Base-by-base conservation (phyloP, 2,329 filamentous ascomycete species). In the Colletotrichum australisinense region DNA sequence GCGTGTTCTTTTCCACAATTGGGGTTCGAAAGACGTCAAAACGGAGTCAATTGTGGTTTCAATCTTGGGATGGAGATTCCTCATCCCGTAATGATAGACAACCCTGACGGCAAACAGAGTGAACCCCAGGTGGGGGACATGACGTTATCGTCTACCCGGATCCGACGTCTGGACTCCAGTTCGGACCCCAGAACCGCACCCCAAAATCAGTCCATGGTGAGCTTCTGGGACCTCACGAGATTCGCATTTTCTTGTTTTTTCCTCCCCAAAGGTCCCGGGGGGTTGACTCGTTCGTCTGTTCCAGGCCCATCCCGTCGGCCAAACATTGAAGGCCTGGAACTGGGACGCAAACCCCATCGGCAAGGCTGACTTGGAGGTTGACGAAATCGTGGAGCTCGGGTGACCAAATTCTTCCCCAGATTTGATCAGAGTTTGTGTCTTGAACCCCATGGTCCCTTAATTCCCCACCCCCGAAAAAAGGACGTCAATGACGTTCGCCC, bases 61-160 rank as follows among this genome's bases (percentile, higher is more conserved):
- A 28, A 58, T 59, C n/a, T 57, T 56, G 42, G 42, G 67, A 65
- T 52, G 66, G 52, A 8, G 12, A n/a, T 35, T 49, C 55, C 70
- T 42, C 3, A 60, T 69, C n/a, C 66, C 66, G 66, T 65, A 73
- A 69, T 30, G 59, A 69, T 69, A 56, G 46, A 38, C 69, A 24
- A 38, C 52, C 52, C 9, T 53, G 58, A 26, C 9, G 32, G 22
- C 11, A 9, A 8, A 14, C 14, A 26, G 58, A 69, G 53, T 32
- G 8, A 38, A 64, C 53, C 59, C 63, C 59, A 53, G 65, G 69
- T 59, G 24, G 65, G 69, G 69, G 24, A 7, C 26, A 55, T 69
- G 70, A 73, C 70, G 66, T 69, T 69, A 62, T 73, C 35, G 24
- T 49, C 32, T 65, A 73, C 70, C 70, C 70, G 70, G 70, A 73